These are phyloP conservation scores for Trichophyton verrucosum DNA, from an alignment of 2,329 filamentous ascomycete species.

Conservation along the genomic window DNA sequence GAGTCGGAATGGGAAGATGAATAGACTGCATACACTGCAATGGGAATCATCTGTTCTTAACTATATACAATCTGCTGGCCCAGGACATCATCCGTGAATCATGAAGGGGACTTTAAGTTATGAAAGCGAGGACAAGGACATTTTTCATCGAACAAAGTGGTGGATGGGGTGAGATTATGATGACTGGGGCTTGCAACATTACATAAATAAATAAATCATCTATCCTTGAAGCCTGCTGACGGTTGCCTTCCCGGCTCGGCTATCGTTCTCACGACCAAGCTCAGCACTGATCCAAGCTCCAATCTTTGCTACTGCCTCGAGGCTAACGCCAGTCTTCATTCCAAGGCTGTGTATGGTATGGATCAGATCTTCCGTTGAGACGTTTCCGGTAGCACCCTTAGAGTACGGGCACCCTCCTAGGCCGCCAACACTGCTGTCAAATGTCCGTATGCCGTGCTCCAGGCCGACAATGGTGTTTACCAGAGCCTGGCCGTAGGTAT, in stretches of 20 bases:
- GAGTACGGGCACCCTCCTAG: conserved; percentile 54
- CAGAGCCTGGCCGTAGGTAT: conserved; percentile 53
- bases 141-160: not conserved
- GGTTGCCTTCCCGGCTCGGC: conserved; percentile 42
- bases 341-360: conserved; percentile 50
- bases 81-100: not conserved
- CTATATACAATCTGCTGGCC: not conserved
- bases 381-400: conserved; percentile 54
- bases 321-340: conserved; percentile 46
- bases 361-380: conserved; percentile 51
- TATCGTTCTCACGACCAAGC: conserved; percentile 41
- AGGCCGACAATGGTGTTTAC: conserved; percentile 51
- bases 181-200: not conserved
- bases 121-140: not conserved
- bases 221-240: conserved; percentile 25
- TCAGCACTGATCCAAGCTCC: conserved; percentile 45
- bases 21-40: not conserved
- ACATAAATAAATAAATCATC: not conserved
- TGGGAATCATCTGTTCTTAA: not conserved
- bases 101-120: not conserved
- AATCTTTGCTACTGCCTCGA: conserved; percentile 44
- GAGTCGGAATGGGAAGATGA: not conserved
- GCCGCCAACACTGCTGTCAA: conserved; percentile 52
- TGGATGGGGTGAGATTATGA: not conserved
- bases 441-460: conserved; percentile 51